Conservation (phyloP, 768 basidiomycete genomes). For the Imleria badia region DNA sequence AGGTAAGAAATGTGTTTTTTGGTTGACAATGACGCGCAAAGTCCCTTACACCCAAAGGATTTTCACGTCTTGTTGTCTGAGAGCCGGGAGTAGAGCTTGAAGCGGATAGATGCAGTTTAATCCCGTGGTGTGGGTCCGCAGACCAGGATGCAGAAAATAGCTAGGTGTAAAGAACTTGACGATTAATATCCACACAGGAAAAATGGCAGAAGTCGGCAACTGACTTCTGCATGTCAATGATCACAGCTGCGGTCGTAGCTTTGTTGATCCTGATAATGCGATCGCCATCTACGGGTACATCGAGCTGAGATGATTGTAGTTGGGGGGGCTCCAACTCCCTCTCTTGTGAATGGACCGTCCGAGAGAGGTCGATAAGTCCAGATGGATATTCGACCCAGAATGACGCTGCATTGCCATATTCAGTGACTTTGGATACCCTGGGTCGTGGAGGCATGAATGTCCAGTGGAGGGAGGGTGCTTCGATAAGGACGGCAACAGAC, state of each 20-base stretch:
- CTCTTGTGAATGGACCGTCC: slow-evolving; percentile 40
- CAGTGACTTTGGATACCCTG: slow-evolving; percentile 41
- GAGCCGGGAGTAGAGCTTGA: slow-evolving; percentile 44
- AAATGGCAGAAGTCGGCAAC: slow-evolving; percentile 9
- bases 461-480: neutral
- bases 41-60: slow-evolving; percentile 62
- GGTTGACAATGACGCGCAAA: neutral
- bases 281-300: slow-evolving; percentile 54
- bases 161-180: slow-evolving; percentile 28
- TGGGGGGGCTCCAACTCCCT: slow-evolving; percentile 30
- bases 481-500: neutral
- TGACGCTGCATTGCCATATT: slow-evolving; percentile 53
- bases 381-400: slow-evolving; percentile 74
- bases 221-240: slow-evolving; percentile 77
- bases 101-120: slow-evolving; percentile 58
- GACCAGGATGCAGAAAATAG: slow-evolving; percentile 64
- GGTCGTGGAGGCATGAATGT: slow-evolving; percentile 45
- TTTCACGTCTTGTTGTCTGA: slow-evolving; percentile 51
- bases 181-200: slow-evolving; percentile 4
- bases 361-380: slow-evolving; percentile 61
- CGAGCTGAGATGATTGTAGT: slow-evolving; percentile 41
- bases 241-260: slow-evolving; percentile 52
- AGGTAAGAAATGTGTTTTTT: neutral
- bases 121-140: slow-evolving; percentile 54
- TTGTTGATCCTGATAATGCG: slow-evolving; percentile 51